Conservation (phyloP, 1,284 basidiomycete species). For the Trametes pubescens region DNA sequence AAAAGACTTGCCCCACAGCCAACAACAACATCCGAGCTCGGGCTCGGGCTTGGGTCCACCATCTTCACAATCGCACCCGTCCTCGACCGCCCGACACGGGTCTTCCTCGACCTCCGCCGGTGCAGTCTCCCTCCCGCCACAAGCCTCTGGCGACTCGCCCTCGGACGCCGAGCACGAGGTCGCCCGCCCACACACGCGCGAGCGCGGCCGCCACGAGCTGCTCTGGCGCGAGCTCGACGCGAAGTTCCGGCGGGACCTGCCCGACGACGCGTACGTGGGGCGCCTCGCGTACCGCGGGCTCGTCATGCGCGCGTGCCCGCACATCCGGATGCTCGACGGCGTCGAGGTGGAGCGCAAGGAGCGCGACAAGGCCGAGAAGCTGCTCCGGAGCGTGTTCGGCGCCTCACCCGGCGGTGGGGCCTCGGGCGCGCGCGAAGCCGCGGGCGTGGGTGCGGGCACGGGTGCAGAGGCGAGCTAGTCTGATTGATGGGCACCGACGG, state of each 20-base stretch:
- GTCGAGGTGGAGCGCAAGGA: conserved; percentile 83
- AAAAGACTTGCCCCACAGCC: conserved; percentile 2
- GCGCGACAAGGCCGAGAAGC: conserved; percentile 76
- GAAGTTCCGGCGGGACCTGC: conserved; percentile 88
- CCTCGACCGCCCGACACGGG: not conserved
- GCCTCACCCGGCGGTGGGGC: conserved; percentile 36
- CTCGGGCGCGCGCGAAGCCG: conserved; percentile 13
- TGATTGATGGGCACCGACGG: not conserved
- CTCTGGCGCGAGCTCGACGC: conserved; percentile 81
- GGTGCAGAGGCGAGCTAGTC: conserved; percentile 25
- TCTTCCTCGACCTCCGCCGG: conserved; percentile 4
- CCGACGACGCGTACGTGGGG: conserved; percentile 86
- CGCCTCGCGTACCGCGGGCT: conserved; percentile 89
- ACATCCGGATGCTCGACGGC: conserved; percentile 82
- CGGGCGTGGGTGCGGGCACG: conserved; percentile 21
- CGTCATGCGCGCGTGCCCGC: conserved; percentile 77
- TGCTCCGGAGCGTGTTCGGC: conserved; percentile 66
- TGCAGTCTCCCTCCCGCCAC: not conserved
- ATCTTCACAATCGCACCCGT: conserved; percentile 5
- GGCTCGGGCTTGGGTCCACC: not conserved
- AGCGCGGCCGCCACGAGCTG: conserved; percentile 36
- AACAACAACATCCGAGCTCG: conserved; percentile 10
- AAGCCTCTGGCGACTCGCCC: not conserved
- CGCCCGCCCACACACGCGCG: conserved; percentile 24
- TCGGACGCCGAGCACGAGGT: not conserved